Base-by-base conservation (phyloP, 1,284 basidiomycete genomes). In the Pseudozyma flocculosa region DNA sequence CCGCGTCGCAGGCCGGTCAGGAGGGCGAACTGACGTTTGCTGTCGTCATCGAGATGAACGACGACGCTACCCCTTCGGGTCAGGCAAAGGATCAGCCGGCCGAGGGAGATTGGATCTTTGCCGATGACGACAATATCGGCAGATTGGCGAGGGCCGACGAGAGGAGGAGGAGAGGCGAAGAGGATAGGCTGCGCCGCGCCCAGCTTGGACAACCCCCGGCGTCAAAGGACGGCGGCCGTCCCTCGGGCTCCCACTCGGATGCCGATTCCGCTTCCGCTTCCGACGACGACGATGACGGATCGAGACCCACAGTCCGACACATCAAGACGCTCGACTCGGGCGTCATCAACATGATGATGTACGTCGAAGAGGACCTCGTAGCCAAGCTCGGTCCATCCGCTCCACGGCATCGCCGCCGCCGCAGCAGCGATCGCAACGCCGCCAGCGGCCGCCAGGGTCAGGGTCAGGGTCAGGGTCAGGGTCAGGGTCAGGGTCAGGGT, bases 21-120 rank as follows among this genome's bases (percentile, higher is more conserved):
- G n/a, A 68, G 86, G 87, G 85, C 49, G 88, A 91, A 55, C 80
- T 85, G 22, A 88, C 89, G 0, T 96, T 94, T 66, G 86, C 87
- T 0, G 85, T 94, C 37, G 78, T 93, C 8, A 79, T 94, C 21
- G 91, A 95, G 73, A 83, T 92, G 54, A 84, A 84, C 59, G 88
- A 91, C 55, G 84, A 85, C 37, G 81, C 47, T 11, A 56, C 38
- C 1, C 29, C 45, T 14, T 17, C 23, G 1, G 54, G 54, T 0
- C 49, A 52, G 24, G 58, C 54, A 32, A 26, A 42, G 4, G 43
- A 64, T 32, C 40, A 59, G 18, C 53, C 66, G 13, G 41, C 22
- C 8, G 60, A 59, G 4, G 65, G 61, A 2, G 49, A 58, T 36
- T 68, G 65, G 65, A 54, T 68, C 1, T 51, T 54, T 3, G 61